Evolutionary conservation across 768 basidiomycete genomes (phyloP).

Genomic region (Lanmaoa pseudosensibilis): DNA sequence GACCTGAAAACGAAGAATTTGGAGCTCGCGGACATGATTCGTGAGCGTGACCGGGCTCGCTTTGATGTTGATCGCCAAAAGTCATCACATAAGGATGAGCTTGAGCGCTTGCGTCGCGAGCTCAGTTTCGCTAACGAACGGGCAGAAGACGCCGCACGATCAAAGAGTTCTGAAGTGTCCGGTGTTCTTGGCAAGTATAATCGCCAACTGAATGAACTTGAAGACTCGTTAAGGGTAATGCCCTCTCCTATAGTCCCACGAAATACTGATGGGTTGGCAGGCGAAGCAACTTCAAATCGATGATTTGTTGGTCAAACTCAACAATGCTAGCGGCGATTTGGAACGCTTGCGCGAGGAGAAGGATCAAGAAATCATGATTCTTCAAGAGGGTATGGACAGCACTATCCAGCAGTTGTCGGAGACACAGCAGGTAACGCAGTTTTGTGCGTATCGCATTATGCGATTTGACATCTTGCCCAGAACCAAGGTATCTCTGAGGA

Average conservation of each 20-base stretch:
- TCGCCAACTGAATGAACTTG: conserved; percentile 92
- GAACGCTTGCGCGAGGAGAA: conserved; percentile 91
- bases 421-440: conserved; percentile 68
- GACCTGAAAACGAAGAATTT: conserved; percentile 98
- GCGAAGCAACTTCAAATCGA: conserved; percentile 97
- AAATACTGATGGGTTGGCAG: conserved; percentile 42
- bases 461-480: conserved; percentile 39
- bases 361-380: conserved; percentile 92
- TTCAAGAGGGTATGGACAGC: conserved; percentile 93
- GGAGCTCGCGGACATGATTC: conserved; percentile 97
- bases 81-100: conserved; percentile 91
- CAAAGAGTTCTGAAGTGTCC: conserved; percentile 93
- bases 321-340: conserved; percentile 70
- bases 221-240: conserved; percentile 87
- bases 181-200: conserved; percentile 89
- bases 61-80: conserved; percentile 95
- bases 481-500: conserved; percentile 82
- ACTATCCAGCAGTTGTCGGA: conserved; percentile 88
- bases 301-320: conserved; percentile 79
- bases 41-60: conserved; percentile 92
- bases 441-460: not conserved
- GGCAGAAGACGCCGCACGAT: conserved; percentile 89
- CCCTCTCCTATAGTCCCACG: not conserved
- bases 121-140: conserved; percentile 94
- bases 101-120: conserved; percentile 90